A percentile compares a stretch with the other conserved stretches of the same genome.
Conservation (phyloP, 106 monocot genomes). For the Acorus calamus region DNA sequence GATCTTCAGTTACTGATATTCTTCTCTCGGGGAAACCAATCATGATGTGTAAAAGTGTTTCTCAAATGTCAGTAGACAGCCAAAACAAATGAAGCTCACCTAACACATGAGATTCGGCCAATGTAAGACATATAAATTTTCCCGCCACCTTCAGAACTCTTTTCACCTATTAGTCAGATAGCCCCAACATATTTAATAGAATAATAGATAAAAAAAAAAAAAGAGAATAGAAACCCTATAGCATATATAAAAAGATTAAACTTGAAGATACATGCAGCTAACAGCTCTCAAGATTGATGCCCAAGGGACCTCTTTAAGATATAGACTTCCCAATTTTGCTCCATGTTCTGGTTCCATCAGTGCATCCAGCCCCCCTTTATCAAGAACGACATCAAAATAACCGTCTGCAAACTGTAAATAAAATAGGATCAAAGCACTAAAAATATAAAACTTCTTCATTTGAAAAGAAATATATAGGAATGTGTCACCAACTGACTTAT, state of each 20-base stretch:
- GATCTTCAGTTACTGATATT: too few relatives aligned
- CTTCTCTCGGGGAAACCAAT: too few relatives aligned
- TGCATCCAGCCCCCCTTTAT: conserved; percentile 96
- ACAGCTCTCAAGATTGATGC: conserved; percentile 5
- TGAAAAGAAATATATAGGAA: too few relatives aligned
- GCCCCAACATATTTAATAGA: too few relatives aligned
- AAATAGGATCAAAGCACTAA: background rate
- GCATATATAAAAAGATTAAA: too few relatives aligned
- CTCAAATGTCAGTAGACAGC: too few relatives aligned
- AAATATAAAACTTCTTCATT: background rate
- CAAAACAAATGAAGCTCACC: conserved; percentile 30
- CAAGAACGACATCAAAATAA: conserved; percentile 76
- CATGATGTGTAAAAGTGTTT: too few relatives aligned
- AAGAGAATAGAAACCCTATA: too few relatives aligned
- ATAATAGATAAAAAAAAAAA: too few relatives aligned
- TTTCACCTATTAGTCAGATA: conserved; percentile 37
- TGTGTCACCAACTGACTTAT: too few relatives aligned
- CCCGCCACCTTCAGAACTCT: conserved; percentile 74
- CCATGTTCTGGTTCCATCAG: conserved; percentile 91
- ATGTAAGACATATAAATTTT: conserved; percentile 75
- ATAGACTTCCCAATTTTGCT: conserved; percentile 61
- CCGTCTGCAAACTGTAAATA: conserved; percentile 66
- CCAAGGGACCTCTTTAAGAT: conserved; percentile 71
- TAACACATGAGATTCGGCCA: conserved; percentile 91
- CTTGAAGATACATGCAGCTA: background rate